Percentiles rank a stretch among this genome's conserved stretches.
phyloP scores from a whole-genome alignment of 169 alveolate species.

The Perkinsus chesapeaki region DNA sequence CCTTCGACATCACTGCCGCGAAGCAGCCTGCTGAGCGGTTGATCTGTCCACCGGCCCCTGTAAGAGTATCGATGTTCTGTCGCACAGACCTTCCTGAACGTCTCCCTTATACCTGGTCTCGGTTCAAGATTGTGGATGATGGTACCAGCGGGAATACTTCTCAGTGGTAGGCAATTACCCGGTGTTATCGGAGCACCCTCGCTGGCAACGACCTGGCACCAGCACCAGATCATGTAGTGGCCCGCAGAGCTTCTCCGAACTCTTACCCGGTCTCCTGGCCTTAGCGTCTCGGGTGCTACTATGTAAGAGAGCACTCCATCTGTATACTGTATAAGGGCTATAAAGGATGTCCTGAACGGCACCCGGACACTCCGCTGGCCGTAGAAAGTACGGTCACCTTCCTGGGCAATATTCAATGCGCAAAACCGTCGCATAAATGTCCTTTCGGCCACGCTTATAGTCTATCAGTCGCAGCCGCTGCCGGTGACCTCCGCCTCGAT shows the following conservation, averaged over 20 bases:
- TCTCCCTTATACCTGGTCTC: conserved; percentile 79
- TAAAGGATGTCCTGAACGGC: conserved; percentile 5
- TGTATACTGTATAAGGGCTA: conserved; percentile 61
- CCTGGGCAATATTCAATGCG: conserved; percentile 71
- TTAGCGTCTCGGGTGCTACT: conserved; percentile 61
- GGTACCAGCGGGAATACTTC: conserved; percentile 63
- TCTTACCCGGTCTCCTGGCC: conserved; percentile 68
- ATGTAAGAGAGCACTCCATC: conserved; percentile 80
- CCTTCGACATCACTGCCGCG: conserved; percentile 40
- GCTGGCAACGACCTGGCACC: conserved; percentile 44
- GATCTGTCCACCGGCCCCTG: not conserved
- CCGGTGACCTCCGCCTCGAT: conserved; percentile 73
- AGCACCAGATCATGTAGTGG: not conserved
- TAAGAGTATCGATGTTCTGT: conserved; percentile 52
- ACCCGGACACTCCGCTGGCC: conserved; percentile 10
- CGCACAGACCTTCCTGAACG: conserved; percentile 67
- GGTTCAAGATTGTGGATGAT: conserved; percentile 73
- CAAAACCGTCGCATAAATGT: conserved; percentile 69
- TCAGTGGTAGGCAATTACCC: conserved; percentile 73
- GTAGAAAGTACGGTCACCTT: conserved; percentile 56
- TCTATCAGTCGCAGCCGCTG: conserved; percentile 75
- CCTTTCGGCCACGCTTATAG: conserved; percentile 73
- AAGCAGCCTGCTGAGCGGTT: not conserved
- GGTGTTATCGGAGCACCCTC: conserved; percentile 69
- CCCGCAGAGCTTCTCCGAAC: not conserved